Evolutionary conservation across 805 yeast species (phyloP).

Genomic region (Komagataella kurtzmanii): DNA sequence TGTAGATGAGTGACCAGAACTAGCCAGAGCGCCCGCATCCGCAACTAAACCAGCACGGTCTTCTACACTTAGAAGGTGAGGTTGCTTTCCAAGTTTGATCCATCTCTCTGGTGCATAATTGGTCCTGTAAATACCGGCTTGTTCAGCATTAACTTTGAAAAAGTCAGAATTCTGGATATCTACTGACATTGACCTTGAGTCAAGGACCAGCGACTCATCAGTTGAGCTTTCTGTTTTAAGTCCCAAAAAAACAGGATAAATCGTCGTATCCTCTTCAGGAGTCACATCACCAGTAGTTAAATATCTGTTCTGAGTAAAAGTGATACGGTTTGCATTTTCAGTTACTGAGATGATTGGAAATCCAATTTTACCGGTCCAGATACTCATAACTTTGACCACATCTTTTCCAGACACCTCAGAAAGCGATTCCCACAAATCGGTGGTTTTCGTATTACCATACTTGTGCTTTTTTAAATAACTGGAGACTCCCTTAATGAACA

Average conservation of each 20-base stretch:
- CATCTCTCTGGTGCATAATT: slow-evolving; percentile 59
- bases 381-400: slow-evolving; percentile 60
- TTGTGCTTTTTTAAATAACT: slow-evolving; percentile 62
- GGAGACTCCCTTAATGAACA: slow-evolving; percentile 68
- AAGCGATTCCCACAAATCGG: slow-evolving; percentile 66
- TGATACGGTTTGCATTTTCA: slow-evolving; percentile 38
- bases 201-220: slow-evolving; percentile 45
- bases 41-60: slow-evolving; percentile 73
- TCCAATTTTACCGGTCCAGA: slow-evolving; percentile 73
- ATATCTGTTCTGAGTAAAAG: slow-evolving; percentile 60
- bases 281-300: slow-evolving; percentile 67
- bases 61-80: slow-evolving; percentile 50
- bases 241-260: slow-evolving; percentile 64
- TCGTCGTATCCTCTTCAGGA: slow-evolving; percentile 55
- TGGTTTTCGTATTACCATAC: slow-evolving; percentile 66
- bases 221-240: slow-evolving; percentile 43
- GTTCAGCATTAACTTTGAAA: slow-evolving; percentile 62
- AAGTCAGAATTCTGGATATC: slow-evolving; percentile 31
- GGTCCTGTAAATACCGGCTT: slow-evolving; percentile 65
- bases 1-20: slow-evolving; percentile 57
- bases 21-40: slow-evolving; percentile 62
- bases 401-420: slow-evolving; percentile 60
- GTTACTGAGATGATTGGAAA: slow-evolving; percentile 61
- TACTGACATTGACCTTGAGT: slow-evolving; percentile 25
- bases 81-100: slow-evolving; percentile 48